Conservation (phyloP, 1,284 basidiomycete genomes). For the Phylloboletellus chloephorus region DNA sequence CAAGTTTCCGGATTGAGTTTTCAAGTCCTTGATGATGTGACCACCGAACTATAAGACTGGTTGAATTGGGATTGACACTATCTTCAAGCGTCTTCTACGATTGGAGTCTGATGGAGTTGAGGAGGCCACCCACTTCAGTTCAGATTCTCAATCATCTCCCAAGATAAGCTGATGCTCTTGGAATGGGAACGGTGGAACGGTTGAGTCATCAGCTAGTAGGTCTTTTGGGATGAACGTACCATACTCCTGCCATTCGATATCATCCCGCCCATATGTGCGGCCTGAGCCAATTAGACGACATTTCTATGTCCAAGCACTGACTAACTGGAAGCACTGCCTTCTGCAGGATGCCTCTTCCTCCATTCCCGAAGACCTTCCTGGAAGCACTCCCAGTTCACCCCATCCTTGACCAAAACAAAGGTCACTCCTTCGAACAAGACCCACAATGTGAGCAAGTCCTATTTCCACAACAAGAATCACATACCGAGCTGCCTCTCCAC, state of each 20-base stretch:
- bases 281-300: not conserved
- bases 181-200: not conserved
- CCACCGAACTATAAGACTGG: not conserved
- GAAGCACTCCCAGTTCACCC: slow-evolving; percentile 51
- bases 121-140: not conserved
- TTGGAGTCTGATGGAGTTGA: slow-evolving; percentile 1
- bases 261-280: not conserved
- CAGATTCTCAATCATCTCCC: slow-evolving; percentile 4
- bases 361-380: slow-evolving; percentile 59
- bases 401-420: slow-evolving; percentile 53
- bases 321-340: slow-evolving; percentile 9
- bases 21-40: slow-evolving; percentile 2
- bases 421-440: slow-evolving; percentile 53
- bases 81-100: not conserved
- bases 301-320: not conserved
- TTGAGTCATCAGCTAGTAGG: not conserved
- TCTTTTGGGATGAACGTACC: slow-evolving; percentile 9
- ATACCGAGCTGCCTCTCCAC: slow-evolving; percentile 49
- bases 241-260: slow-evolving; percentile 2
- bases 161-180: slow-evolving; percentile 11
- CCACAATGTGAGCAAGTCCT: slow-evolving; percentile 5
- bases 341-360: slow-evolving; percentile 36
- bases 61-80: slow-evolving; percentile 3
- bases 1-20: not conserved
- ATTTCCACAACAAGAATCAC: slow-evolving; percentile 3